These are phyloP conservation scores for Diutina rugosa DNA, from an alignment of 1,139 yeast species.

Conservation along the genomic window DNA sequence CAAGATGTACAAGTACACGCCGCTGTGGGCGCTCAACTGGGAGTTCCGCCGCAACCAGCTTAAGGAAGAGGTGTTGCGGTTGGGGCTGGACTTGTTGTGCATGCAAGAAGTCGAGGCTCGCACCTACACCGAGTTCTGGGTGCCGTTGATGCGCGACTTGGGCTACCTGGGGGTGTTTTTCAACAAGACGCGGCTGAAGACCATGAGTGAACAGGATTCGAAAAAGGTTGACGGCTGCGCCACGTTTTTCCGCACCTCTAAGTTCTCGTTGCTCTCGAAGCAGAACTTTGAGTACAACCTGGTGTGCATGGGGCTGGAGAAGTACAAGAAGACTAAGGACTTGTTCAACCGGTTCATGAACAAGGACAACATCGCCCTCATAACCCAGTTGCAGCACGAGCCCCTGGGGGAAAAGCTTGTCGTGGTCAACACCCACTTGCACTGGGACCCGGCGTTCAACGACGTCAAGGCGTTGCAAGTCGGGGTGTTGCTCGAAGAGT, in stretches of 20 bases:
- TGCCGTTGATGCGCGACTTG: slow-evolving; percentile 52
- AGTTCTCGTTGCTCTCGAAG: slow-evolving; percentile 60
- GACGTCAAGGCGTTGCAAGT: slow-evolving; percentile 96
- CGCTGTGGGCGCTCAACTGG: slow-evolving; percentile 96
- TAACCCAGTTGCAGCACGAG: slow-evolving; percentile 64
- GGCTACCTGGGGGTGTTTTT: slow-evolving; percentile 80
- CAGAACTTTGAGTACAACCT: slow-evolving; percentile 77
- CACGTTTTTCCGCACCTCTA: slow-evolving; percentile 59
- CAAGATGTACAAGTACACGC: slow-evolving; percentile 85
- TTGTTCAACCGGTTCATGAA: slow-evolving; percentile 92
- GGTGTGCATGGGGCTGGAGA: slow-evolving; percentile 78
- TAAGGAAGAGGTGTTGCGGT: slow-evolving; percentile 55
- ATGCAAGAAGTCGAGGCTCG: slow-evolving; percentile 91
- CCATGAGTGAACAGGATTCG: slow-evolving; percentile 74
- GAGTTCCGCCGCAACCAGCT: slow-evolving; percentile 73
- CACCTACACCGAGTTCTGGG: slow-evolving; percentile 79
- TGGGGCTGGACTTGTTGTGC: slow-evolving; percentile 69
- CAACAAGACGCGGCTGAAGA: slow-evolving; percentile 84
- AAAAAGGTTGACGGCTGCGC: slow-evolving; percentile 98
- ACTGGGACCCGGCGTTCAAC: slow-evolving; percentile 95
- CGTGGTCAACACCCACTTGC: slow-evolving; percentile 85
- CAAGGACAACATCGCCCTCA: slow-evolving; percentile 84
- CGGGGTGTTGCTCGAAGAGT: slow-evolving; percentile 80
- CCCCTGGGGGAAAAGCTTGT: slow-evolving; percentile 61
- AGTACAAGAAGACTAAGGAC: slow-evolving; percentile 87